Evolutionary conservation across 148 eudicot species (phyloP).

Genomic region (Camellia lanceoleosa): DNA sequence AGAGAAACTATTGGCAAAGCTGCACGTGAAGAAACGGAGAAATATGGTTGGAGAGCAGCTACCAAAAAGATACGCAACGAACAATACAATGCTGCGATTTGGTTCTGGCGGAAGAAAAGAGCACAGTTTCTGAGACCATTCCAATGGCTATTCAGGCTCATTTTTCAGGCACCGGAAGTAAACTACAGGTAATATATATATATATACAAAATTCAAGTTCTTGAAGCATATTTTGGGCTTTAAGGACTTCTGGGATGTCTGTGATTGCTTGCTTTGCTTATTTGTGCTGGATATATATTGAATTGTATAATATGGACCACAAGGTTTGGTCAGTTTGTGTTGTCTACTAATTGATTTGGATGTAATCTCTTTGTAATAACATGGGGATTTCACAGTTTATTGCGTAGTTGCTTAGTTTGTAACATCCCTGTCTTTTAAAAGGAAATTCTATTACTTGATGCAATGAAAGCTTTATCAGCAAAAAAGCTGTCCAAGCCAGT

Average conservation of each 20-base stretch:
- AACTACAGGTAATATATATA: conserved; percentile 31
- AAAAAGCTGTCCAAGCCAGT: too few species aligned
- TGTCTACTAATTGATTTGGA: too few species aligned
- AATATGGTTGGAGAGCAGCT: conserved; percentile 91
- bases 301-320: background rate
- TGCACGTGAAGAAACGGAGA: conserved; percentile 87
- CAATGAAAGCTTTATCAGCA: too few species aligned
- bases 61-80: conserved; percentile 66
- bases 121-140: conserved; percentile 58
- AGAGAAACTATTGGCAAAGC: conserved; percentile 65
- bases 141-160: conserved; percentile 53
- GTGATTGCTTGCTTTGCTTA: background rate
- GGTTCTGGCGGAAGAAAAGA: conserved; percentile 89
- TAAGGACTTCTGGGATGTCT: background rate
- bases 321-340: too few species aligned
- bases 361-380: too few species aligned
- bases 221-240: conserved; percentile 2
- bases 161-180: conserved; percentile 48
- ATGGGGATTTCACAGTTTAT: too few species aligned
- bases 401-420: too few species aligned
- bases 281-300: background rate
- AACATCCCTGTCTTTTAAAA: too few species aligned
- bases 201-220: background rate
- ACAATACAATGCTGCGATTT: conserved; percentile 77
- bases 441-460: too few species aligned